These are phyloP conservation scores for Trichoderma hamatum DNA, from an alignment of 2,329 filamentous ascomycete genomes.

Conservation along the genomic window DNA sequence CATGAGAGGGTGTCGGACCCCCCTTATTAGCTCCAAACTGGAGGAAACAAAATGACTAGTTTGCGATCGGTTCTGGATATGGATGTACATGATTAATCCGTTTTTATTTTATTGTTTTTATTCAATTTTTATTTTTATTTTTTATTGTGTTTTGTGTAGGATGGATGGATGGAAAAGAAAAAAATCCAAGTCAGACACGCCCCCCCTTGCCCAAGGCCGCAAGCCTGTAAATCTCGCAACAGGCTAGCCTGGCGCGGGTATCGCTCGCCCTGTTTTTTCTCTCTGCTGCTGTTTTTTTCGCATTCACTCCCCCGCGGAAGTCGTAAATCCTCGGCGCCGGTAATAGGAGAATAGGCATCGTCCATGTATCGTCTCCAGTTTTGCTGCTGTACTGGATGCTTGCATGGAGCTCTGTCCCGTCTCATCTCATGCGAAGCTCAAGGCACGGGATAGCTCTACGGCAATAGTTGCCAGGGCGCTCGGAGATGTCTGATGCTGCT, in stretches of 20 bases:
- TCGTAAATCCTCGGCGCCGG: slow-evolving; percentile 13
- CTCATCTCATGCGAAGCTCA: neutral
- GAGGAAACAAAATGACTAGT: neutral
- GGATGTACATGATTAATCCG: neutral
- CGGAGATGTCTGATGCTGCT: neutral
- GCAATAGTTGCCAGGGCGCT: neutral
- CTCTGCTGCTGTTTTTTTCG: neutral
- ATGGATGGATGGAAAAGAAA: neutral
- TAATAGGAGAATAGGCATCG: neutral
- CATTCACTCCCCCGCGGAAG: slow-evolving; percentile 12
- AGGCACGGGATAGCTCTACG: neutral
- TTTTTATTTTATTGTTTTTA: neutral
- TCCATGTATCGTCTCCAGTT: neutral
- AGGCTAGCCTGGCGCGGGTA: slow-evolving; percentile 15
- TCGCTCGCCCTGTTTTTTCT: neutral
- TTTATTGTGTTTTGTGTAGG: neutral
- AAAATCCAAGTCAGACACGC: neutral
- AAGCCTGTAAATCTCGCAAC: slow-evolving; percentile 15
- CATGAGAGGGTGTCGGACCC: neutral
- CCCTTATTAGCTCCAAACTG: neutral
- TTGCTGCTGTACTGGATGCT: neutral
- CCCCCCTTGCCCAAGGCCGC: neutral
- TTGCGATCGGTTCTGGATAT: neutral
- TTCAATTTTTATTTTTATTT: neutral
- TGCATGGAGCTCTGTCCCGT: neutral